Percentiles rank a stretch among this genome's conserved stretches.
Conservation (phyloP, 1,139 yeast genomes). For the Keqinozyma sinolaborantium region DNA sequence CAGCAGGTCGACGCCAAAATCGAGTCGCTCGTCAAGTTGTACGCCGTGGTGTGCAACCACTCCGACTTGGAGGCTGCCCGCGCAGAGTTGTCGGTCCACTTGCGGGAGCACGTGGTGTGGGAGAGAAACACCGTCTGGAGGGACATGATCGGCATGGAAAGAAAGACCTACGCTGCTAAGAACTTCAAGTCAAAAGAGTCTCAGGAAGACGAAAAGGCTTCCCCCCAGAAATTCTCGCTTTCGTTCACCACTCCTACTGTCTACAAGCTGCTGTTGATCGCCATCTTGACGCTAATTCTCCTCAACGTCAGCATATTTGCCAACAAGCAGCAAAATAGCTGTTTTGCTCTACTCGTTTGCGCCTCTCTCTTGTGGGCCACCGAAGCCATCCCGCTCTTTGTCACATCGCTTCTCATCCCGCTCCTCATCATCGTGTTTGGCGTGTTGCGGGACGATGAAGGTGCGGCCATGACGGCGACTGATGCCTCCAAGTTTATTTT, state of each 20-base stretch:
- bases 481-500: slow-evolving; percentile 55
- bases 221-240: slow-evolving; percentile 28
- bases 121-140: slow-evolving; percentile 74
- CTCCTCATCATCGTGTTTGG: slow-evolving; percentile 51
- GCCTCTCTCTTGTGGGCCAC: slow-evolving; percentile 75
- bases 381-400: slow-evolving; percentile 67
- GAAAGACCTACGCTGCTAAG: slow-evolving; percentile 49
- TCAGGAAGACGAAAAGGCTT: slow-evolving; percentile 9
- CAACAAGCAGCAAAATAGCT: slow-evolving; percentile 58
- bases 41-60: slow-evolving; percentile 43
- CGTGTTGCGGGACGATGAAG: slow-evolving; percentile 57
- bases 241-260: slow-evolving; percentile 40
- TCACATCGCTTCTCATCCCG: slow-evolving; percentile 64
- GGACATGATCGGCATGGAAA: slow-evolving; percentile 83
- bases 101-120: slow-evolving; percentile 74
- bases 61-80: slow-evolving; percentile 40
- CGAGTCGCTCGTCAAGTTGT: slow-evolving; percentile 30
- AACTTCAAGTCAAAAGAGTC: slow-evolving; percentile 12
- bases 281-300: slow-evolving; percentile 42
- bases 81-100: slow-evolving; percentile 53
- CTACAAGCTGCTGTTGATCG: slow-evolving; percentile 43
- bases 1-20: slow-evolving; percentile 42
- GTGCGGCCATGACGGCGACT: slow-evolving; percentile 49
- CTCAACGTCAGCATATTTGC: slow-evolving; percentile 54
- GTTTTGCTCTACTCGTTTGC: slow-evolving; percentile 65